Evolutionary conservation across 495 filamentous ascomycete genomes (phyloP), one percentile per base, ranked within the genome.

Genomic region (Aspergillus heteromorphus): DNA sequence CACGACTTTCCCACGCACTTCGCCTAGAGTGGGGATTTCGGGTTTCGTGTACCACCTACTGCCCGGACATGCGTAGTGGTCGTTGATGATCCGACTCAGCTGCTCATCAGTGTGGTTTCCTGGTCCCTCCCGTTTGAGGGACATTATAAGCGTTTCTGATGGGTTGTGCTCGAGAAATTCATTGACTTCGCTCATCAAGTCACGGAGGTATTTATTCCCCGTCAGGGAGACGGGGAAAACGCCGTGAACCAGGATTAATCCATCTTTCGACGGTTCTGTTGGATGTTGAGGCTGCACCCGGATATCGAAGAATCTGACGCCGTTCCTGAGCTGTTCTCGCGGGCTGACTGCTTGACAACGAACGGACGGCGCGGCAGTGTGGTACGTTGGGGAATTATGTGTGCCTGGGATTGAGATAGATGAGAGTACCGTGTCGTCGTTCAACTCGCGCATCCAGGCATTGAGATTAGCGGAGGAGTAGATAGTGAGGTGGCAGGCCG

Each of bases 231-330:
- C 79, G n/a, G 88, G 87, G 66, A 92, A 91, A 14, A 82, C 83
- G 47, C 90, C 83, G 66, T 95, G 88, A 6, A 91, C 86, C 36
- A 89, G 80, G 54, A 80, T 73, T 5, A 88, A 71, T 53, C 74
- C 75, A 56, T 86, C 83, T 38, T 77, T 78, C 48, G 57, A 69
- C 0, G 76, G 68, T 41, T 86, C 73, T 16, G 81, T 73, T 6
- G 83, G 80, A 60, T 74, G 71, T 31, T 79, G 71, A 4, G 81
- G 82, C 61, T 88, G 82, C 38, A 89, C 88, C 41, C 93, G 85
- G 55, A 98, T 84, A 66, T 98, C 93, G 60, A 98, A 84, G 75
- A 96, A 97, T 49, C 93, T 89, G 19, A 97, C 85, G 31, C 93
- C 93, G 71, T 96, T 95, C 45, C 86, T 73, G 47, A 98, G 81